phyloP scores from a whole-genome alignment of 805 yeast genomes.

The Wickerhamomyces hampshirensis region DNA sequence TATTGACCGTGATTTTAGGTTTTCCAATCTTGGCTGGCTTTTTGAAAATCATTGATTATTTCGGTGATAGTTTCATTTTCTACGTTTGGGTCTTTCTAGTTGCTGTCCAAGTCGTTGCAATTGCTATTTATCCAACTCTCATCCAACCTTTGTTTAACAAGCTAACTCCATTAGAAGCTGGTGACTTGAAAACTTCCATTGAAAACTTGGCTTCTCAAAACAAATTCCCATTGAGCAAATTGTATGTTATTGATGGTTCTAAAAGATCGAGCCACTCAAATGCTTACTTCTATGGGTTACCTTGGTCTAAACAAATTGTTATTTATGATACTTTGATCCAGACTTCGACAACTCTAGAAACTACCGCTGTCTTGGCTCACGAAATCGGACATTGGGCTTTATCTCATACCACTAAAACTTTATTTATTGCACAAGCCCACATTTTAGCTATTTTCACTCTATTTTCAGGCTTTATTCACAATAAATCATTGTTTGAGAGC shows the following conservation, averaged over 20 bases:
- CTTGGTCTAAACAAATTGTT: constrained; percentile 96
- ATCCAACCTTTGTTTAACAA: constrained; percentile 94
- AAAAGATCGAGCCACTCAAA: constrained; percentile 94
- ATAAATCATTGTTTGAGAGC: constrained; percentile 68
- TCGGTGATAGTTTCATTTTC: constrained; percentile 75
- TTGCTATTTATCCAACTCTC: constrained; percentile 75
- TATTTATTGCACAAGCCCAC: constrained; percentile 61
- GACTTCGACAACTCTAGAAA: constrained; percentile 70
- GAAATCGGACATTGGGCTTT: constrained; percentile 98
- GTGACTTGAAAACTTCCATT: constrained; percentile 78
- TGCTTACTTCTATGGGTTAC: constrained; percentile 94
- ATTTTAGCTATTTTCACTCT: constrained; percentile 60
- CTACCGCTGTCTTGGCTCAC: constrained; percentile 95
- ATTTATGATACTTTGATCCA: constrained; percentile 87
- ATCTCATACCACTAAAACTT: constrained; percentile 77
- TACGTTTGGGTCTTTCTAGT: constrained; percentile 74
- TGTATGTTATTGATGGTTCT: constrained; percentile 94
- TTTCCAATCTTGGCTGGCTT: constrained; percentile 71
- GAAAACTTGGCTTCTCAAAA: constrained; percentile 72
- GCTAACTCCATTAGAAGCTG: constrained; percentile 83
- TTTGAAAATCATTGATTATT: constrained; percentile 74
- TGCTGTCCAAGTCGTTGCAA: constrained; percentile 63
- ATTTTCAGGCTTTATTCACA: constrained; percentile 77
- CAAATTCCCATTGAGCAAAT: constrained; percentile 79
- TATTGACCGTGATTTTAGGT: constrained; percentile 54